phyloP scores from a whole-genome alignment of 2,329 filamentous ascomycete species.

The Atkinsonella hypoxylon region DNA sequence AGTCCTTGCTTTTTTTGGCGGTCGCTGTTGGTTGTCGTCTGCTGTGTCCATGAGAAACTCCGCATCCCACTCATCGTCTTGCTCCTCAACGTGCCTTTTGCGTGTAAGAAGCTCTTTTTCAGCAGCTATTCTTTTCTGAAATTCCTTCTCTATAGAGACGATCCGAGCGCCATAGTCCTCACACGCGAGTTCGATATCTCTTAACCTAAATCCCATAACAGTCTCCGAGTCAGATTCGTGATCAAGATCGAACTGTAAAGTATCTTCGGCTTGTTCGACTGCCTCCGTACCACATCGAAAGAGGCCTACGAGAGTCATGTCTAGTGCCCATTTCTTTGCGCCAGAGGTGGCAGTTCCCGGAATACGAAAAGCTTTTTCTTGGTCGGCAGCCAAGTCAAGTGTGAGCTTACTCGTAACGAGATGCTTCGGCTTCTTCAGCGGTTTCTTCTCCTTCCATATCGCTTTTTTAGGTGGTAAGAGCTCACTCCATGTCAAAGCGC shows the following conservation, averaged over 20 bases:
- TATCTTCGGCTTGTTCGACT: slow-evolving; percentile 21
- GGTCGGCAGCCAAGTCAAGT: slow-evolving; percentile 74
- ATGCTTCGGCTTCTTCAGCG: slow-evolving; percentile 66
- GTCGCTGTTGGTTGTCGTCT: slow-evolving; percentile 33
- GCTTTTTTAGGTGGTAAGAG: slow-evolving; percentile 73
- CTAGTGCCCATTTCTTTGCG: slow-evolving; percentile 40
- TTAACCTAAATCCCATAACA: slow-evolving; percentile 62
- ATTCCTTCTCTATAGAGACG: slow-evolving; percentile 30
- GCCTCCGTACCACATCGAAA: slow-evolving; percentile 32
- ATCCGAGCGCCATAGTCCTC: slow-evolving; percentile 70
- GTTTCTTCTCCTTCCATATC: slow-evolving; percentile 66
- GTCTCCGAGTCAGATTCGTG: slow-evolving; percentile 48
- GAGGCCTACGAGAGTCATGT: slow-evolving; percentile 35
- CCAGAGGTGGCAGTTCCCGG: slow-evolving; percentile 45
- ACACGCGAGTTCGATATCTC: slow-evolving; percentile 76
- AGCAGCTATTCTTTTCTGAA: slow-evolving; percentile 19
- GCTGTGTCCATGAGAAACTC: slow-evolving; percentile 43
- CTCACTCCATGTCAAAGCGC: slow-evolving; percentile 67
- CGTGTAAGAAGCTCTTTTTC: slow-evolving; percentile 20
- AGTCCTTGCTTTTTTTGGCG: slow-evolving; percentile 57
- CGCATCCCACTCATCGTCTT: slow-evolving; percentile 51
- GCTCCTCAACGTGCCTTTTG: slow-evolving; percentile 22
- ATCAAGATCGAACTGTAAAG: slow-evolving; percentile 33
- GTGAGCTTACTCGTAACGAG: slow-evolving; percentile 79
- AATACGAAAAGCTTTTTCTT: slow-evolving; percentile 77